These are phyloP conservation scores for Fusarium aywerte DNA, from an alignment of 2,329 filamentous ascomycete species.

Conservation along the genomic window DNA sequence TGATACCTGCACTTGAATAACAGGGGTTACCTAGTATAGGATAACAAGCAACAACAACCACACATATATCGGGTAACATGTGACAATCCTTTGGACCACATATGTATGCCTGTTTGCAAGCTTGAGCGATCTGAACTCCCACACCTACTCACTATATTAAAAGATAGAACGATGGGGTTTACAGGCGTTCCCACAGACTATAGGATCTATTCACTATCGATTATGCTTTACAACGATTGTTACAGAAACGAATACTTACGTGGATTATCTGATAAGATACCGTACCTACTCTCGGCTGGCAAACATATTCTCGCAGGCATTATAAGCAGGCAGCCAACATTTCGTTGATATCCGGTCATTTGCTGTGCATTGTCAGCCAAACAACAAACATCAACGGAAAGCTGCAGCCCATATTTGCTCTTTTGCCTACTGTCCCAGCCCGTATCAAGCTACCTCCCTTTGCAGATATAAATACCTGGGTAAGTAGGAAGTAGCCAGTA, in stretches of 20 bases:
- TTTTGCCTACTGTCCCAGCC: background rate
- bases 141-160: background rate
- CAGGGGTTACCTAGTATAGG: too few relatives aligned
- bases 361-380: background rate
- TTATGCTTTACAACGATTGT: background rate
- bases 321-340: too few relatives aligned
- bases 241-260: background rate
- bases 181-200: too few relatives aligned
- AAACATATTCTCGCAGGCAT: too few relatives aligned
- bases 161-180: background rate
- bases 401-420: background rate
- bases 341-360: too few relatives aligned
- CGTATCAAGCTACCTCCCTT: background rate
- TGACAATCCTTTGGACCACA: background rate
- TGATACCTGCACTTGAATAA: background rate
- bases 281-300: too few relatives aligned
- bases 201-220: too few relatives aligned
- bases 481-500: background rate
- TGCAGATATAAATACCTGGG: background rate
- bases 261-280: too few relatives aligned
- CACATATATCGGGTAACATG: background rate
- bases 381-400: conserved; percentile 11
- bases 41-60: background rate
- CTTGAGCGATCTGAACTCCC: background rate
- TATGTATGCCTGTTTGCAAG: background rate